A percentile compares a stretch with the other conserved stretches of the same genome.
These are phyloP conservation scores for Jasminum sambac DNA, from an alignment of 257 asterid species.

Conservation along the genomic window DNA sequence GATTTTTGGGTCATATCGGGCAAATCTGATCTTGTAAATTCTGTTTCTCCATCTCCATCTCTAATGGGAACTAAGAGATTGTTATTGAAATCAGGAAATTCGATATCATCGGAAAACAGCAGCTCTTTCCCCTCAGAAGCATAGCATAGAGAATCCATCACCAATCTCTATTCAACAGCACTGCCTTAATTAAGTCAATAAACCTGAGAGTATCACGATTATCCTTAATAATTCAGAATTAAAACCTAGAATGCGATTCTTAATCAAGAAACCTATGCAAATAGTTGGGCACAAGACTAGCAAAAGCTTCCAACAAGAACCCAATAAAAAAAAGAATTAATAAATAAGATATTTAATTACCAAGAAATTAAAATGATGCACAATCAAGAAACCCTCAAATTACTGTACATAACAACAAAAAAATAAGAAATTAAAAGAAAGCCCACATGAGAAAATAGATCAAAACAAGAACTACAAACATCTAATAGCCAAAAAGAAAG, in stretches of 20 bases:
- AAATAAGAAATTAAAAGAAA: neutral
- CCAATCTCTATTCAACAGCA: neutral
- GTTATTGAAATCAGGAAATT: constrained; percentile 23
- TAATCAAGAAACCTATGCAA: neutral
- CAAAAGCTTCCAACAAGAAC: neutral
- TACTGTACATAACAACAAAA: neutral
- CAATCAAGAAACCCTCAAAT: neutral
- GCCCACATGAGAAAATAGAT: neutral
- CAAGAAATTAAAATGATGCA: neutral
- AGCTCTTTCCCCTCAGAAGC: constrained; percentile 26
- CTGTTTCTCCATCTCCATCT: constrained; percentile 23
- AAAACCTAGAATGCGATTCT: neutral
- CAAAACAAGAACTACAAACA: neutral
- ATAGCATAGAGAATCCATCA: constrained; percentile 35
- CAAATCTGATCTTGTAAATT: constrained; percentile 21
- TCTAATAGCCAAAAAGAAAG: neutral
- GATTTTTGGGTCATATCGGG: constrained; percentile 22
- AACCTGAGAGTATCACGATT: neutral
- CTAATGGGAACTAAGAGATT: constrained; percentile 11
- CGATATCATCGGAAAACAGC: constrained; percentile 30
- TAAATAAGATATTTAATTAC: neutral
- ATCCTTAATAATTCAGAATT: neutral
- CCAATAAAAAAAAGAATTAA: neutral
- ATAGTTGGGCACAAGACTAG: neutral
- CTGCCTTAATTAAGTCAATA: neutral